Evolutionary conservation across 495 filamentous ascomycete species (phyloP), one percentile per base, ranked within the genome.

Genomic region (Penicillium desertorum): DNA sequence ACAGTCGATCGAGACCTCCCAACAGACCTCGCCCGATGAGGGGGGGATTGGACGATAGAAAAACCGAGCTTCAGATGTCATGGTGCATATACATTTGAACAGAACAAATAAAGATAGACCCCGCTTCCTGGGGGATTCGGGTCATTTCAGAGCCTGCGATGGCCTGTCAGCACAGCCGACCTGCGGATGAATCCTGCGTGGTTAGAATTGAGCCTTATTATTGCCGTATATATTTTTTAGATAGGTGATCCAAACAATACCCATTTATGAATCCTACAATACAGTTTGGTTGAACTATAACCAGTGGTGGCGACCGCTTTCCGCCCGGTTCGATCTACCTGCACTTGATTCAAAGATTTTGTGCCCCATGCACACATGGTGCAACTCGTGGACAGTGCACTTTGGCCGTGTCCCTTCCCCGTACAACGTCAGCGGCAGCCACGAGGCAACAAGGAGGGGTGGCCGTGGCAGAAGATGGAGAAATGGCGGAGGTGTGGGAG

Each of bases 401-500:
- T 4, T 9, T 4, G 12, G 20, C 14, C 8, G 14, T 8, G 4
- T 4, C 22, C 22, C 16, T 32, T 42, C 50, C 37, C 37, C 22
- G 50, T 27, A 32, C 37, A 30, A 55, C 52, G 43, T 55, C 30
- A 46, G 53, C 37, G 44, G 53, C 27, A 17, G 20, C 53, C 30
- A 47, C 34, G 53, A 55, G 44, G 53, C 32, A 55, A 39, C 45
- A 43, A 32, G 10, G 37, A 29, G 19, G 42, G 51, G 32, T 42
- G 16, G 52, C 53, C n/a, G 36, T 45, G 22, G 43, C 6, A 1
- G 45, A 47, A 46, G 16, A 9, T 46, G 52, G 43, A 47, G 43
- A 55, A 36, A 46, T 46, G 43, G 43, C 22, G 43, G 52, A 55
- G 52, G 42, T 45, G 51, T 45, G 41, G 51, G 34, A n/a, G 25